Evolutionary conservation across 805 yeast species (phyloP).

Genomic region (Metschnikowia shivogae): DNA sequence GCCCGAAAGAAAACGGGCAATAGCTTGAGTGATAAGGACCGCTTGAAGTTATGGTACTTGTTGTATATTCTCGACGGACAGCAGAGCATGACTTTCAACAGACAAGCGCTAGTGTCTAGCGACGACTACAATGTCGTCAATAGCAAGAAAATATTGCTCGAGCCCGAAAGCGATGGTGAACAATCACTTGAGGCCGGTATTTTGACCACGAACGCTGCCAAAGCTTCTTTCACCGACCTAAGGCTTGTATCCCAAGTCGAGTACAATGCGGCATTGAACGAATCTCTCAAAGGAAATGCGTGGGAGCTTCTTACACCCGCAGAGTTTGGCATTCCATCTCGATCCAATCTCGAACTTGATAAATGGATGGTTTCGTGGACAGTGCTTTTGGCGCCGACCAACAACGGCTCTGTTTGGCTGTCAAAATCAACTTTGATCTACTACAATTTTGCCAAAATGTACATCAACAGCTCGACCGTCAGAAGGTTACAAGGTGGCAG

Average conservation of each 20-base stretch:
- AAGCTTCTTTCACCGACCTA: conserved; percentile 39
- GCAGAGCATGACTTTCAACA: conserved; percentile 56
- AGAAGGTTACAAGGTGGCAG: conserved; percentile 35
- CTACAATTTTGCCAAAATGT: conserved; percentile 73
- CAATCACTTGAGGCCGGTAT: not conserved
- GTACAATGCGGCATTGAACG: conserved; percentile 59
- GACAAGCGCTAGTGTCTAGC: conserved; percentile 52
- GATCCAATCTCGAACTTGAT: conserved; percentile 61
- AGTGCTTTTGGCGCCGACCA: conserved; percentile 57
- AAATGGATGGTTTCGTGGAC: conserved; percentile 84
- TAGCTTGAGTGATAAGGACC: conserved; percentile 25
- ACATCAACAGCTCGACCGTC: conserved; percentile 53
- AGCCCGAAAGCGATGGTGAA: not conserved
- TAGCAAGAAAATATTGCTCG: conserved; percentile 35
- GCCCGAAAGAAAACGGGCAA: conserved; percentile 18
- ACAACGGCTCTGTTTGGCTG: conserved; percentile 57
- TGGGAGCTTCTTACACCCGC: conserved; percentile 60
- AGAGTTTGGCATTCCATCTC: conserved; percentile 64
- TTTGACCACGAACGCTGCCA: not conserved
- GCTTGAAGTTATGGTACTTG: conserved; percentile 62
- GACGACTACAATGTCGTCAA: conserved; percentile 42
- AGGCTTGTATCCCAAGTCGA: conserved; percentile 64
- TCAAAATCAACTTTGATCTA: conserved; percentile 66
- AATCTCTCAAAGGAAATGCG: conserved; percentile 53
- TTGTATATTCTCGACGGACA: conserved; percentile 65